Conservation (phyloP, 2,329 filamentous ascomycete species). For the Aspergillus sp. region DNA sequence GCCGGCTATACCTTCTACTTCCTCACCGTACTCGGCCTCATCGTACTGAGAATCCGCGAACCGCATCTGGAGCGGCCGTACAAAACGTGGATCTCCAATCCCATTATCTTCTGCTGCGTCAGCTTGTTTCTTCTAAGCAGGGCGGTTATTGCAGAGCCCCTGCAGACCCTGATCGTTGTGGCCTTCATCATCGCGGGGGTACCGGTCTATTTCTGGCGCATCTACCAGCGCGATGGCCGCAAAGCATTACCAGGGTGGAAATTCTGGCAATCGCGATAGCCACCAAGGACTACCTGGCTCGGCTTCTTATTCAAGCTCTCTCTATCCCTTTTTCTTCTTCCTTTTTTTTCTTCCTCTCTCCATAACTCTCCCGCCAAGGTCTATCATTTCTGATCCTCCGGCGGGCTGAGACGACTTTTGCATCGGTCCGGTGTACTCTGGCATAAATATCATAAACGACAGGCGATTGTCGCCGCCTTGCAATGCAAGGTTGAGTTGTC, state of each 20-base stretch:
- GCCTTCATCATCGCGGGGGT: conserved; percentile 80
- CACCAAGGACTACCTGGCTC: not conserved
- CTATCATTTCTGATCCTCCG: not conserved
- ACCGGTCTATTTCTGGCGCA: conserved; percentile 85
- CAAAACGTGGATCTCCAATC: conserved; percentile 93
- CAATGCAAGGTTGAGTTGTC: not conserved
- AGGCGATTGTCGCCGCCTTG: not conserved
- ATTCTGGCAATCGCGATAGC: conserved; percentile 41
- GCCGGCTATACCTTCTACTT: conserved; percentile 98
- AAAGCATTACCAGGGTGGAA: conserved; percentile 39
- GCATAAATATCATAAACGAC: not conserved
- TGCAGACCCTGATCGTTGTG: conserved; percentile 86
- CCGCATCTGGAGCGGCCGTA: conserved; percentile 88
- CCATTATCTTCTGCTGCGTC: conserved; percentile 97
- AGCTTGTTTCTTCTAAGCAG: conserved; percentile 86
- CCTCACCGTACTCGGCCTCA: conserved; percentile 86
- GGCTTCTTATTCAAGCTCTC: not conserved
- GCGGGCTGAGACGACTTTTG: not conserved
- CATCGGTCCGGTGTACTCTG: not conserved
- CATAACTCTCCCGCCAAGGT: not conserved
- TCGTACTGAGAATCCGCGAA: conserved; percentile 83
- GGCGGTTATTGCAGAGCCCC: conserved; percentile 83
- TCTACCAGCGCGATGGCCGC: conserved; percentile 62
- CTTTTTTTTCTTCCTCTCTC: not conserved
- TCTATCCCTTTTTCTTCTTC: conserved; percentile 2